Conservation (phyloP, 441 rosid genomes). For the Eutrema salsugineum region DNA sequence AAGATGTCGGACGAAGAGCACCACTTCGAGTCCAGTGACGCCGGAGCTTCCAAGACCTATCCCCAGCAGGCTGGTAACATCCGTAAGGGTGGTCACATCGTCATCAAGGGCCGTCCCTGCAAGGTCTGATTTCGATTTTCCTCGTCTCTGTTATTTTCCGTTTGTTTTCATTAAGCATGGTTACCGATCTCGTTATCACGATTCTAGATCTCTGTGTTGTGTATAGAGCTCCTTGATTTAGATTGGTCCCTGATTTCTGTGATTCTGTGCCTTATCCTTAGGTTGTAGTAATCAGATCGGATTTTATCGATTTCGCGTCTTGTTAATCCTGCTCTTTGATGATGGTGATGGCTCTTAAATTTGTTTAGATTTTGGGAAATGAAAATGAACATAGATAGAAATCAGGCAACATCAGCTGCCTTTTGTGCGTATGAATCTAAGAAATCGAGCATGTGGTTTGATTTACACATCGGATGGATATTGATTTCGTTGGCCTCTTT, state of each 20-base stretch:
- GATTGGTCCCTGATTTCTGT: neutral
- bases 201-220: constrained; percentile 7
- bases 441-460: neutral
- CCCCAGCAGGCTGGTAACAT: constrained; percentile 92
- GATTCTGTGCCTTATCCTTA: neutral
- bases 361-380: neutral
- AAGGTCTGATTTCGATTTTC: constrained; percentile 42
- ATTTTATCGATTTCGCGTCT: neutral
- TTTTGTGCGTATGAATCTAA: neutral
- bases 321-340: neutral
- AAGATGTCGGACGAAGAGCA: constrained; percentile 96
- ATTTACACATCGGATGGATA: neutral
- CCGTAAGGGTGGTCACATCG: constrained; percentile 86
- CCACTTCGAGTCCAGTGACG: constrained; percentile 89
- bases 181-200: neutral
- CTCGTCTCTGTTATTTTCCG: neutral
- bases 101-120: constrained; percentile 86
- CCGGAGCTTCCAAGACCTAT: constrained; percentile 87
- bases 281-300: neutral
- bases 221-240: neutral
- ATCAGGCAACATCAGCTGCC: neutral
- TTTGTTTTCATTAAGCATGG: neutral
- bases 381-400: neutral
- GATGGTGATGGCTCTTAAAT: neutral
- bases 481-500: neutral